Conservation (phyloP, 2,329 filamentous ascomycete species). For the Exophiala spinifera region DNA sequence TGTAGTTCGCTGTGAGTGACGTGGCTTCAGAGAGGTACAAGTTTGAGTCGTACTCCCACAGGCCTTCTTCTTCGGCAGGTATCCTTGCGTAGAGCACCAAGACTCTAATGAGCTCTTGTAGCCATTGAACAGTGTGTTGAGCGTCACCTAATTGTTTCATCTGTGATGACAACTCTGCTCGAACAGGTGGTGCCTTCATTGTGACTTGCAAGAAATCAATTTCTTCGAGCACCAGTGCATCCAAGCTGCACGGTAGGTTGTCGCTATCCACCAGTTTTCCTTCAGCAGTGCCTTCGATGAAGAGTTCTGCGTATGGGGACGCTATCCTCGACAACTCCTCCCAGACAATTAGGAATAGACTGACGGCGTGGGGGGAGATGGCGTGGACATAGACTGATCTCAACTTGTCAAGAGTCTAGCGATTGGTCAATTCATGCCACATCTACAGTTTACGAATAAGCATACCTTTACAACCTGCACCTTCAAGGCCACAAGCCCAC, state of each 20-base stretch:
- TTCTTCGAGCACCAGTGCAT: slow-evolving; percentile 90
- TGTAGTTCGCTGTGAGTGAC: slow-evolving; percentile 93
- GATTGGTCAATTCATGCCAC: slow-evolving; percentile 11
- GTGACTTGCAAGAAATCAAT: slow-evolving; percentile 92
- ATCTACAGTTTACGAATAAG: background rate
- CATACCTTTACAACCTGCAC: slow-evolving; percentile 79
- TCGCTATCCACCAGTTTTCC: slow-evolving; percentile 77
- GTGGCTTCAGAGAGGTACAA: slow-evolving; percentile 94
- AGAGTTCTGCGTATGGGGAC: slow-evolving; percentile 72
- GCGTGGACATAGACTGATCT: slow-evolving; percentile 77
- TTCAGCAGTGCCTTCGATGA: slow-evolving; percentile 80
- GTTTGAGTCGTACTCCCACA: slow-evolving; percentile 97
- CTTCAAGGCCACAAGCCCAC: slow-evolving; percentile 81
- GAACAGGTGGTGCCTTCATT: slow-evolving; percentile 81
- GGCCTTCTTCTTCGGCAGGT: slow-evolving; percentile 83
- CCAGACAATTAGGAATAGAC: slow-evolving; percentile 85
- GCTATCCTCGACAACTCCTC: slow-evolving; percentile 75
- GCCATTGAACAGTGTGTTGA: slow-evolving; percentile 69
- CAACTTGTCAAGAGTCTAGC: slow-evolving; percentile 80
- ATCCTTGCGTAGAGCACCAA: slow-evolving; percentile 84
- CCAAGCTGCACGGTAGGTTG: slow-evolving; percentile 86
- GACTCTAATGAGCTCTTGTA: slow-evolving; percentile 82
- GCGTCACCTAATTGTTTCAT: slow-evolving; percentile 59
- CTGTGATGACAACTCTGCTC: slow-evolving; percentile 81
- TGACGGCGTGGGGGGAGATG: slow-evolving; percentile 75